These are phyloP conservation scores for Amyloporia xantha DNA, from an alignment of 768 basidiomycete genomes.

Conservation along the genomic window DNA sequence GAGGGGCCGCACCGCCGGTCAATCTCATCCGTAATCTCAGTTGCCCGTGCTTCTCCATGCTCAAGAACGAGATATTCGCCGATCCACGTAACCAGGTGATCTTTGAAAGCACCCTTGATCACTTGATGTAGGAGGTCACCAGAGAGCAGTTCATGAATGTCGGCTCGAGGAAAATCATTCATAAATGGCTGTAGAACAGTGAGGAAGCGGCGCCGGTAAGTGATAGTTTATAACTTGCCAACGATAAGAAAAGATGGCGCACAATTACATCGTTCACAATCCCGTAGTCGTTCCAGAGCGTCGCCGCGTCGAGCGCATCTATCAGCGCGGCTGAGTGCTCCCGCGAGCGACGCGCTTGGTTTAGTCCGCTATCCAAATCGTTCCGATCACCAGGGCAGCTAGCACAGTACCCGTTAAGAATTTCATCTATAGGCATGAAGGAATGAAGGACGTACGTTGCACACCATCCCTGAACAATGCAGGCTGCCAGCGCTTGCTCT, in stretches of 20 bases:
- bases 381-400: background rate
- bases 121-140: constrained; percentile 28
- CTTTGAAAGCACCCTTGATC: constrained; percentile 27
- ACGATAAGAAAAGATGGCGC: no score
- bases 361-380: background rate
- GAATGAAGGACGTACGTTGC: background rate
- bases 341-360: background rate
- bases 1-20: constrained; percentile 12
- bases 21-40: constrained; percentile 12
- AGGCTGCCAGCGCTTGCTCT: constrained; percentile 21
- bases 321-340: background rate
- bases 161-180: constrained; percentile 25
- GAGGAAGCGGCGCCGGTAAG: no score
- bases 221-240: no score
- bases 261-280: background rate
- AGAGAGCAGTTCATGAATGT: constrained; percentile 26
- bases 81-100: constrained; percentile 30
- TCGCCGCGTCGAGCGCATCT: background rate
- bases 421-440: no score
- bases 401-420: no score
- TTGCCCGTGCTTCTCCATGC: constrained; percentile 1
- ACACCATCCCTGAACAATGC: constrained; percentile 17
- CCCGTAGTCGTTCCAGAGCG: background rate
- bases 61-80: constrained; percentile 18
- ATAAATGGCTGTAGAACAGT: constrained; percentile 28